Conservation (phyloP, 176 grass and related monocot species). For the Alloteropsis semialata region DNA sequence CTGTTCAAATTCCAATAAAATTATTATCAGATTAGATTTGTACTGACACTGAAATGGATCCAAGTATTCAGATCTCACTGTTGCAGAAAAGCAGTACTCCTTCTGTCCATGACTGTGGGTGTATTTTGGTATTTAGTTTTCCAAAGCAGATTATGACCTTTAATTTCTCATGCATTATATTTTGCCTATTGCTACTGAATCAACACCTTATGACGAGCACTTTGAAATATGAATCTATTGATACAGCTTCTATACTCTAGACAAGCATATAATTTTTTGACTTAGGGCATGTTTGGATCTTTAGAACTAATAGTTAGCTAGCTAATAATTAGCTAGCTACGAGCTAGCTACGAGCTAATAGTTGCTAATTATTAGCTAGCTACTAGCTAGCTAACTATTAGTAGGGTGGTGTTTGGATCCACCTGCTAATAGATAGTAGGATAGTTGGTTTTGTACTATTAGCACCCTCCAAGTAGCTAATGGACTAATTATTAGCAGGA, state of each 20-base stretch:
- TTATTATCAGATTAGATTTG: not conserved
- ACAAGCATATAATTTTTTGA: not conserved
- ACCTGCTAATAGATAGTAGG: too few relatives aligned
- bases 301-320: too few relatives aligned
- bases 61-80: not conserved
- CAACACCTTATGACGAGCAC: not conserved
- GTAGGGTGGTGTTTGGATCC: too few relatives aligned
- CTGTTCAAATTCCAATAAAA: conserved; percentile 42
- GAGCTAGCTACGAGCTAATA: too few relatives aligned
- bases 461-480: too few relatives aligned
- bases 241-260: not conserved
- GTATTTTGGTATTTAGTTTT: not conserved
- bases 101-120: not conserved
- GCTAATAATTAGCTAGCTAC: too few relatives aligned
- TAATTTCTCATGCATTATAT: not conserved
- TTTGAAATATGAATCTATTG: not conserved
- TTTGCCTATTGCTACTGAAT: not conserved
- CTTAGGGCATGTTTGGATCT: too few relatives aligned
- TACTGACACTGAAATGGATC: not conserved
- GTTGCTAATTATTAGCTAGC: too few relatives aligned
- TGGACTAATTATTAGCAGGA: too few relatives aligned
- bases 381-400: too few relatives aligned
- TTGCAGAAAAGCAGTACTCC: not conserved
- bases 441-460: too few relatives aligned
- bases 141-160: not conserved